Evolutionary conservation across 768 basidiomycete genomes (phyloP).

Genomic region (Auriscalpium orientale): DNA sequence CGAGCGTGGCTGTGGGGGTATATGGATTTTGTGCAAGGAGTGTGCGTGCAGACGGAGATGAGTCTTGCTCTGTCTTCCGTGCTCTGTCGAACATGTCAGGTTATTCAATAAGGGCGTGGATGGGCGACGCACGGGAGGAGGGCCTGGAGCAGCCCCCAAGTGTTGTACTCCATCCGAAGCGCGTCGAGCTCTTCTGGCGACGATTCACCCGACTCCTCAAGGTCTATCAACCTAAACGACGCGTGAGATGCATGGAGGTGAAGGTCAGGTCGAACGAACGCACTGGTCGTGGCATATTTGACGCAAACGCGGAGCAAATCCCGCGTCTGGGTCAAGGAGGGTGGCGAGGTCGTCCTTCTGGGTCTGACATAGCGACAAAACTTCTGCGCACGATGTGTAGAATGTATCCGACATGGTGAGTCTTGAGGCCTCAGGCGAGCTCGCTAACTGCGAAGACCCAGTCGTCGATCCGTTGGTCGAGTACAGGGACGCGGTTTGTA

Average conservation of each 20-base stretch:
- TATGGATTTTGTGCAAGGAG: conserved; percentile 71
- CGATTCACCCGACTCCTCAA: conserved; percentile 35
- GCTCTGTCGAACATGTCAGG: conserved; percentile 32
- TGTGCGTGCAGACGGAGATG: conserved; percentile 40
- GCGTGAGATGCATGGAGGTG: background rate
- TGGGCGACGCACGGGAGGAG: conserved; percentile 58
- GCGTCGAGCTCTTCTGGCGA: conserved; percentile 51
- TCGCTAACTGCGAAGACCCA: too few relatives aligned
- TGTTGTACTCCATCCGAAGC: conserved; percentile 67
- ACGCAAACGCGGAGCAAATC: conserved; percentile 61
- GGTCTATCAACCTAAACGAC: conserved; percentile 41
- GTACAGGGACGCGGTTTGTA: too few relatives aligned
- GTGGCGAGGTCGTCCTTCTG: conserved; percentile 46
- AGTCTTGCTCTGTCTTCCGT: conserved; percentile 53
- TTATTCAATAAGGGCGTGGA: background rate
- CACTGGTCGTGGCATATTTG: conserved; percentile 51
- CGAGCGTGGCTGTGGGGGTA: conserved; percentile 69
- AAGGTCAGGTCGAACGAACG: conserved; percentile 18
- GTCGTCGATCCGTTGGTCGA: too few relatives aligned
- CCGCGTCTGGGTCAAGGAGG: conserved; percentile 56
- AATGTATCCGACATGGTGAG: conserved; percentile 40
- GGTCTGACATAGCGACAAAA: conserved; percentile 52
- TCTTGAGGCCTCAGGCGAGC: too few relatives aligned
- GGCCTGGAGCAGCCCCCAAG: conserved; percentile 75
- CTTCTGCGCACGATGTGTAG: conserved; percentile 62